Evolutionary conservation across 108 stramenopile species (phyloP), one percentile per base, ranked within the genome.

Genomic region (Nitzschia putrida): DNA sequence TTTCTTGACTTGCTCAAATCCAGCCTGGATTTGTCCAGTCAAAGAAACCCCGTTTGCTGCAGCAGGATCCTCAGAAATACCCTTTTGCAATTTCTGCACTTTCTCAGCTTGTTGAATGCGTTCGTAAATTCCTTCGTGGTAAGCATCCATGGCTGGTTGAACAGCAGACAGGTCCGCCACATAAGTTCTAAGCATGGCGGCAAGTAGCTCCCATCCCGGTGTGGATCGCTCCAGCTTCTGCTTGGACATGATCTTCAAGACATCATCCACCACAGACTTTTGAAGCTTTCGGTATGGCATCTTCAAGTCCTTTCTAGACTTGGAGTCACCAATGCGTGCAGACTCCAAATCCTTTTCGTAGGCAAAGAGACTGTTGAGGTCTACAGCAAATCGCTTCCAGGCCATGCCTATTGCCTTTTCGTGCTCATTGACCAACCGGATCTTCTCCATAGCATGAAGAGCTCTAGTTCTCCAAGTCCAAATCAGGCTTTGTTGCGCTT

Each of bases 341-440:
- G 64, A 78, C 71, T 91, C 92, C 8, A 90, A 59, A 38, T 93
- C 89, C 63, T 90, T 93, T 59, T 93, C 92, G 23, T 82, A 83
- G 26, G 86, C 71, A 81, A 88, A 93, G 34, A 93, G 74, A 67
- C 82, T 86, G 18, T 85, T 85, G 42, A 93, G 26, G 16, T 84
- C 69, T 49, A 85, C 82, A 18, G 88, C 89, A 61, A 93, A 81
- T 7, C 77, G 51, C 41, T 88, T 88, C 92, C 92, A 93, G 29
- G 86, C 76, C 11, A 68, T 71, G 12, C 86, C 88, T 42, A 85
- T 50, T 22, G 73, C 53, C 13, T 75, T 74, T 66, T 93, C 92
- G 29, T 86, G 59, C 56, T 89, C 85, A 21, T 76, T 44, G 10
- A 90, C 60, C 4, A 73, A 51, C 40, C 79, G 69, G 0, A 89